Percentiles rank a stretch among this genome's conserved stretches.
phyloP scores from a whole-genome alignment of 441 rosid species.

The Erysimum pusillum region DNA sequence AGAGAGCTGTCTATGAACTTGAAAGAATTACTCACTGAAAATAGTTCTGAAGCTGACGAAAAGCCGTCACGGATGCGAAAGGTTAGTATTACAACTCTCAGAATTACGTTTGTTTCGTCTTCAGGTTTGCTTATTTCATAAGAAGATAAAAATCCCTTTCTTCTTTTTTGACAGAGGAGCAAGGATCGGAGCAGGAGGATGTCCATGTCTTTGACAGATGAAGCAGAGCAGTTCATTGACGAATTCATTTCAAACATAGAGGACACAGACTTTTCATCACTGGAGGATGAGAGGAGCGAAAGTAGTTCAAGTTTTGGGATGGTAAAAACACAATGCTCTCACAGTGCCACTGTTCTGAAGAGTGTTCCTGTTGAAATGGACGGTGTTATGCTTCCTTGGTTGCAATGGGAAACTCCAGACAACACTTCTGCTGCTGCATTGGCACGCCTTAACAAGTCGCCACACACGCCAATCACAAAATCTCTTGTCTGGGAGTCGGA shows the following conservation, averaged over 20 bases:
- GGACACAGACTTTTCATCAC: slow-evolving; percentile 93
- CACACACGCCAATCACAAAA: slow-evolving; percentile 48
- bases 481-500: slow-evolving; percentile 45
- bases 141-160: neutral
- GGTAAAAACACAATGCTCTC: slow-evolving; percentile 56
- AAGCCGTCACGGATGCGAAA: slow-evolving; percentile 58
- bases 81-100: slow-evolving; percentile 52
- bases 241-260: slow-evolving; percentile 91
- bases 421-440: slow-evolving; percentile 59
- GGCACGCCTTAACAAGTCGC: slow-evolving; percentile 47
- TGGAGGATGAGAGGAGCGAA: slow-evolving; percentile 94
- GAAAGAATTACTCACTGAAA: slow-evolving; percentile 67
- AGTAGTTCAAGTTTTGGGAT: slow-evolving; percentile 84
- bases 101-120: neutral
- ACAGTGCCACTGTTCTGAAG: slow-evolving; percentile 49
- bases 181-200: slow-evolving; percentile 71
- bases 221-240: slow-evolving; percentile 90
- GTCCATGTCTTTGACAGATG: slow-evolving; percentile 83
- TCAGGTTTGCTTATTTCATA: neutral
- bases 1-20: slow-evolving; percentile 70
- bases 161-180: slow-evolving; percentile 61
- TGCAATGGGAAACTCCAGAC: slow-evolving; percentile 89
- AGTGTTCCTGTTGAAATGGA: slow-evolving; percentile 75
- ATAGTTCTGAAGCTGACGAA: slow-evolving; percentile 49
- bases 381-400: slow-evolving; percentile 89